These are phyloP conservation scores for Lactarius vividus DNA, from an alignment of 768 basidiomycete species.

Conservation along the genomic window DNA sequence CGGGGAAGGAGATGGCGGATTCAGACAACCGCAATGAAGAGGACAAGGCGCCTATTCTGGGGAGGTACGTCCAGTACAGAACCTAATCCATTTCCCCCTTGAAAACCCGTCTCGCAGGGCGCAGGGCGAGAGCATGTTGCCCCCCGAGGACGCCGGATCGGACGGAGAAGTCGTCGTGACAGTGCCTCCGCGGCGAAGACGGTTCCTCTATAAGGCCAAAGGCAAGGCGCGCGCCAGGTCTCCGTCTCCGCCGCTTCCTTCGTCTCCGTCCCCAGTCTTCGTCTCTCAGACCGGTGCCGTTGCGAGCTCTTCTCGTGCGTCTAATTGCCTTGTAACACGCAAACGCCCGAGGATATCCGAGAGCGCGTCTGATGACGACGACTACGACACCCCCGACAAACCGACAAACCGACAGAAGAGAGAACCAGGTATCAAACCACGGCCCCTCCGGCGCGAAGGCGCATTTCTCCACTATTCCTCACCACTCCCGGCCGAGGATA, in stretches of 20 bases:
- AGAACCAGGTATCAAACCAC: background rate
- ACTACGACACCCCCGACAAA: background rate
- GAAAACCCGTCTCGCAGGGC: background rate
- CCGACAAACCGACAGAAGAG: background rate
- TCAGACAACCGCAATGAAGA: background rate
- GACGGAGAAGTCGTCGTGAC: background rate
- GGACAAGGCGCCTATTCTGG: background rate
- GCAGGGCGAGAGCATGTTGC: background rate
- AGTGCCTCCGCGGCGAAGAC: background rate
- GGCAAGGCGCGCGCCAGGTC: slow-evolving; percentile 4
- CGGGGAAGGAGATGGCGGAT: background rate
- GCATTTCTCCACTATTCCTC: background rate
- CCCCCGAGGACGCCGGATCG: background rate
- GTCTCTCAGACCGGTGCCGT: background rate
- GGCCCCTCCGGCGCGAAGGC: background rate
- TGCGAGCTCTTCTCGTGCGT: background rate
- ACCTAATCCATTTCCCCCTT: background rate
- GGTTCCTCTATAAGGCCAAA: slow-evolving; percentile 4
- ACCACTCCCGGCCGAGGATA: background rate
- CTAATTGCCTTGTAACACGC: background rate
- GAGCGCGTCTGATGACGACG: background rate
- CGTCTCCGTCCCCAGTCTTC: background rate
- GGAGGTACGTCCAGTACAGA: background rate
- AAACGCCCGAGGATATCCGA: background rate
- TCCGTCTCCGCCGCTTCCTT: background rate